phyloP scores from a whole-genome alignment of 148 eudicot genomes.

The Nepenthes gracilis region DNA sequence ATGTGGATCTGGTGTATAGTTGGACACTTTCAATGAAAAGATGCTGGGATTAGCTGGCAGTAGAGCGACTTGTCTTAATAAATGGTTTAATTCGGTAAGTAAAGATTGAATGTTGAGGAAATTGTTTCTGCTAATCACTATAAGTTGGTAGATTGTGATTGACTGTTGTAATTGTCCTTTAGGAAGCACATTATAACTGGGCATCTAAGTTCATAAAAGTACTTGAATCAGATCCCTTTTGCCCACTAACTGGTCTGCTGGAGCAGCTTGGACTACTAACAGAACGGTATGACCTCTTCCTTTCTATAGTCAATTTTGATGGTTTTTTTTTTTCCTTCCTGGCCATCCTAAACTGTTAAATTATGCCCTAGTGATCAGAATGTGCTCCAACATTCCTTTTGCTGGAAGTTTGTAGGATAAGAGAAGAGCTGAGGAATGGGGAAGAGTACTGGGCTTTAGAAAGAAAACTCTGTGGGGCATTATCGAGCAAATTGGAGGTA shows the following conservation, averaged over 20 bases:
- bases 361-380: neutral
- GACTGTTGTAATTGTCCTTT: constrained; percentile 7
- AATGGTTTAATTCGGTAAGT: constrained; percentile 26
- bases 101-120: neutral
- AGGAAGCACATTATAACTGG: constrained; percentile 26
- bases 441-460: constrained; percentile 88
- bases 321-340: neutral
- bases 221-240: constrained; percentile 46
- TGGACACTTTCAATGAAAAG: constrained; percentile 83
- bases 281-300: constrained; percentile 34
- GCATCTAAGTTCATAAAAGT: constrained; percentile 11
- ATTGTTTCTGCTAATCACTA: neutral
- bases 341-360: neutral
- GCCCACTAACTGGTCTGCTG: constrained; percentile 48
- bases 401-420: constrained; percentile 39
- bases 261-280: constrained; percentile 53
- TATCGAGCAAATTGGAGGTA: constrained; percentile 46
- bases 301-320: neutral
- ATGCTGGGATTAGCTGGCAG: constrained; percentile 19
- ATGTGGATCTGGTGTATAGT: constrained; percentile 25
- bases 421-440: constrained; percentile 60
- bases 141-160: neutral
- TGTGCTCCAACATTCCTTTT: constrained; percentile 1
- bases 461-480: constrained; percentile 70
- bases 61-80: constrained; percentile 12